Conservation (phyloP, 306 rosid genomes). For the Corylus heterophylla region DNA sequence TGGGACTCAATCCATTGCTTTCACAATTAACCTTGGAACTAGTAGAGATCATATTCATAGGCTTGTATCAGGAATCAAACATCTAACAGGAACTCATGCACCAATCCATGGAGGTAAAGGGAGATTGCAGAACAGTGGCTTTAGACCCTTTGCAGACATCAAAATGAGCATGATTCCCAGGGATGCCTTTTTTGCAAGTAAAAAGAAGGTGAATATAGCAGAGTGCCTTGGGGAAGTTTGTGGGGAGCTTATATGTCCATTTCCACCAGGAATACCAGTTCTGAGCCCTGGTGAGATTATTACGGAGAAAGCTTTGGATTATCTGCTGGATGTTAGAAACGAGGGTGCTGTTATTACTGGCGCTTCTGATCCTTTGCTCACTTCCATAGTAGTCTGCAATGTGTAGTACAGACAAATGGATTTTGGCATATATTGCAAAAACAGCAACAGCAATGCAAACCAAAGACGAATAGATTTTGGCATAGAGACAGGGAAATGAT, state of each 20-base stretch:
- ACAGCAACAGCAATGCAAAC: too few species aligned
- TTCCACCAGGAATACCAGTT: conserved; percentile 88
- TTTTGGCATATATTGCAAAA: too few species aligned
- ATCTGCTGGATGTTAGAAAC: conserved; percentile 58
- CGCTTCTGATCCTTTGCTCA: conserved; percentile 72
- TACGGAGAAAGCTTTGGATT: conserved; percentile 54
- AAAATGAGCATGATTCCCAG: conserved; percentile 63
- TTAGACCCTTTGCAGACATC: conserved; percentile 51
- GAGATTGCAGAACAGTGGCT: not conserved
- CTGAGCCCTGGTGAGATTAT: conserved; percentile 77
- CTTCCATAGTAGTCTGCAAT: conserved; percentile 63
- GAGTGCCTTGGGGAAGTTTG: conserved; percentile 67
- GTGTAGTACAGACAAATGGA: too few species aligned
- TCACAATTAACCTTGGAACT: conserved; percentile 75
- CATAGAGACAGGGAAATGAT: too few species aligned
- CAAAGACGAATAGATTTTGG: too few species aligned
- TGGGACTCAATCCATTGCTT: conserved; percentile 66
- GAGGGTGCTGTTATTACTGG: conserved; percentile 65
- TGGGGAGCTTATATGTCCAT: conserved; percentile 82
- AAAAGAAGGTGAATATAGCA: conserved; percentile 51
- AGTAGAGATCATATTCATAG: conserved; percentile 58
- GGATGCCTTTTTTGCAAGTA: conserved; percentile 75
- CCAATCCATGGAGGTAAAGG: conserved; percentile 30
- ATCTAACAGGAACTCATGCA: conserved; percentile 39
- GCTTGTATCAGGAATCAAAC: conserved; percentile 61